Conservation (phyloP, 2,329 filamentous ascomycete genomes). For the Fusarium sp. region DNA sequence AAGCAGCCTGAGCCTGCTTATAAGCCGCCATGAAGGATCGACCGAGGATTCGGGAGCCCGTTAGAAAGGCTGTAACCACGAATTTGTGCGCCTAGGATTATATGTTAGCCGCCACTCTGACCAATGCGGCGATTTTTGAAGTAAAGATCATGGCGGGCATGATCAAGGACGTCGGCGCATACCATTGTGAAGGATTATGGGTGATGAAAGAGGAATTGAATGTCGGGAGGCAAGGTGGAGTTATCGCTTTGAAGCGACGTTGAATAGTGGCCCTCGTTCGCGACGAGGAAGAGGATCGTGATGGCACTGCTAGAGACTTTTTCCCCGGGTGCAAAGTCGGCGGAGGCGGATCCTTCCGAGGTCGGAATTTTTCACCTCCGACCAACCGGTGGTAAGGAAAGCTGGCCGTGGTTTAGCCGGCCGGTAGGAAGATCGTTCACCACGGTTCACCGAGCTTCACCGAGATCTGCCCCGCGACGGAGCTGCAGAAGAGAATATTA, state of each 20-base stretch:
- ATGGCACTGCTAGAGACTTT: constrained; percentile 45
- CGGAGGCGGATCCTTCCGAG: constrained; percentile 46
- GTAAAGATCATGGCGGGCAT: constrained; percentile 24
- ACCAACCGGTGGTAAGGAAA: constrained; percentile 27
- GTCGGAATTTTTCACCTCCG: constrained; percentile 50
- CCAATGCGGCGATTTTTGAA: constrained; percentile 28
- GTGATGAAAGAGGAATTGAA: neutral
- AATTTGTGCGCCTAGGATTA: constrained; percentile 81
- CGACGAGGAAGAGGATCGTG: constrained; percentile 41
- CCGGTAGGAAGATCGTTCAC: neutral
- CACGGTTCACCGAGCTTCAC: neutral
- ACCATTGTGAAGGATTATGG: constrained; percentile 47
- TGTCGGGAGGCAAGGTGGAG: constrained; percentile 12
- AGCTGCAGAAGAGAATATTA: neutral
- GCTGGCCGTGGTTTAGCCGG: constrained; percentile 47
- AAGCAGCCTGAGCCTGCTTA: constrained; percentile 91
- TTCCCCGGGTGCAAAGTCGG: constrained; percentile 41
- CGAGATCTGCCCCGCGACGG: constrained; percentile 16
- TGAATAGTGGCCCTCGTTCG: constrained; percentile 45
- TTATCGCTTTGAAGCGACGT: constrained; percentile 40
- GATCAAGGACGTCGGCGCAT: constrained; percentile 27
- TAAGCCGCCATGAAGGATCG: constrained; percentile 95
- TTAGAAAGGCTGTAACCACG: constrained; percentile 90
- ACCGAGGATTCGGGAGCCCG: constrained; percentile 90
- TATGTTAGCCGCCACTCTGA: constrained; percentile 33